Evolutionary conservation across 2,329 filamentous ascomycete species (phyloP).

Genomic region (Fusarium nisikadoi): DNA sequence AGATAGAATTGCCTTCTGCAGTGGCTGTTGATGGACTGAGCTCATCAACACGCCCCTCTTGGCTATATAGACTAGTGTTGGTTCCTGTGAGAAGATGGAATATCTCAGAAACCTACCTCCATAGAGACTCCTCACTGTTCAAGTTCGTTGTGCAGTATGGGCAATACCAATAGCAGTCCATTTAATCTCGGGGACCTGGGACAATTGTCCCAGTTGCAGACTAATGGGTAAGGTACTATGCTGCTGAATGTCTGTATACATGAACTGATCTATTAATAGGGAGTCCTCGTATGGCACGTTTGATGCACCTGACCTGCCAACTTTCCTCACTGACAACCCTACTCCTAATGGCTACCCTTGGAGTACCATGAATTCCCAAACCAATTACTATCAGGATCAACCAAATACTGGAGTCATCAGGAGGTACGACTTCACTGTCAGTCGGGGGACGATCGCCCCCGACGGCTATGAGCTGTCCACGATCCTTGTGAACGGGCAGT

Average conservation of each 20-base stretch:
- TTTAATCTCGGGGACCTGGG: slow-evolving; percentile 31
- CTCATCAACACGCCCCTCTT: background rate
- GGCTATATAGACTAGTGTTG: slow-evolving; percentile 31
- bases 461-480: slow-evolving; percentile 65
- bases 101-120: background rate
- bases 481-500: slow-evolving; percentile 72
- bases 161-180: slow-evolving; percentile 29
- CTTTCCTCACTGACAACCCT: slow-evolving; percentile 61
- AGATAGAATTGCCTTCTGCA: background rate
- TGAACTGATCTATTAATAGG: slow-evolving; percentile 38
- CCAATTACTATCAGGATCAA: slow-evolving; percentile 61
- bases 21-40: slow-evolving; percentile 14
- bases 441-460: slow-evolving; percentile 60
- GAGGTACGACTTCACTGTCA: slow-evolving; percentile 65
- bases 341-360: slow-evolving; percentile 63
- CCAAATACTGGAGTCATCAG: slow-evolving; percentile 66
- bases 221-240: slow-evolving; percentile 36
- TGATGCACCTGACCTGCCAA: slow-evolving; percentile 51
- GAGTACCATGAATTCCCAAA: slow-evolving; percentile 57
- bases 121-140: slow-evolving; percentile 1
- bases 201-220: slow-evolving; percentile 31
- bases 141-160: slow-evolving; percentile 29
- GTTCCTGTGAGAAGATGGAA: slow-evolving; percentile 1
- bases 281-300: slow-evolving; percentile 56
- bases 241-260: background rate